phyloP scores from a whole-genome alignment of 768 basidiomycete species.

The Trametopsis cervina region DNA sequence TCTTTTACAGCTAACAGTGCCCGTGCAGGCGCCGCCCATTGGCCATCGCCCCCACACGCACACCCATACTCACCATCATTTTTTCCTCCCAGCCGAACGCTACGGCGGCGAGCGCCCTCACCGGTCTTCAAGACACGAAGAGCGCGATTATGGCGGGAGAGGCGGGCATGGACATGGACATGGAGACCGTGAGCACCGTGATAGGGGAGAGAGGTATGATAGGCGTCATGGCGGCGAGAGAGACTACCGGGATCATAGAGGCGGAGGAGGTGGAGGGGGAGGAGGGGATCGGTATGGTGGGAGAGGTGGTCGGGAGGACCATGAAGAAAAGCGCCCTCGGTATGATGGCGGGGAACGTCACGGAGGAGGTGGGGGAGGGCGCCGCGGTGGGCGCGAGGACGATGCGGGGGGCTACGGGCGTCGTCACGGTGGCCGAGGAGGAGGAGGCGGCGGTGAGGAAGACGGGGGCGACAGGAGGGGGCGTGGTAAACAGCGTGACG shows the following conservation, averaged over 20 bases:
- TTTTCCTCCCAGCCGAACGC: conserved; percentile 41
- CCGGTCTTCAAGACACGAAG: conserved; percentile 27
- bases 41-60: conserved; percentile 17
- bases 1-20: background rate
- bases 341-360: conserved; percentile 27
- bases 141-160: conserved; percentile 15
- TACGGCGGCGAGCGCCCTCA: conserved; percentile 38
- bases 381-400: conserved; percentile 32
- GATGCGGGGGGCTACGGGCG: conserved; percentile 33
- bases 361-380: conserved; percentile 17
- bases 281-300: conserved; percentile 16
- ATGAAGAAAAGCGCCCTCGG: conserved; percentile 26
- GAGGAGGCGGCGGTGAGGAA: conserved; percentile 24
- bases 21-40: background rate
- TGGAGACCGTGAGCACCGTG: conserved; percentile 26
- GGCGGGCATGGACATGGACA: conserved; percentile 24
- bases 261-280: conserved; percentile 6
- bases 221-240: conserved; percentile 20
- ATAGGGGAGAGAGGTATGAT: conserved; percentile 15
- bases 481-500: conserved; percentile 44
- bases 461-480: conserved; percentile 40
- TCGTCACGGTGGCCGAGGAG: conserved; percentile 26
- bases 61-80: conserved; percentile 30
- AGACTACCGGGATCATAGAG: conserved; percentile 19
- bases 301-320: conserved; percentile 32